phyloP scores from a whole-genome alignment of 2,329 filamentous ascomycete genomes.

The Fusarium transvaalense region DNA sequence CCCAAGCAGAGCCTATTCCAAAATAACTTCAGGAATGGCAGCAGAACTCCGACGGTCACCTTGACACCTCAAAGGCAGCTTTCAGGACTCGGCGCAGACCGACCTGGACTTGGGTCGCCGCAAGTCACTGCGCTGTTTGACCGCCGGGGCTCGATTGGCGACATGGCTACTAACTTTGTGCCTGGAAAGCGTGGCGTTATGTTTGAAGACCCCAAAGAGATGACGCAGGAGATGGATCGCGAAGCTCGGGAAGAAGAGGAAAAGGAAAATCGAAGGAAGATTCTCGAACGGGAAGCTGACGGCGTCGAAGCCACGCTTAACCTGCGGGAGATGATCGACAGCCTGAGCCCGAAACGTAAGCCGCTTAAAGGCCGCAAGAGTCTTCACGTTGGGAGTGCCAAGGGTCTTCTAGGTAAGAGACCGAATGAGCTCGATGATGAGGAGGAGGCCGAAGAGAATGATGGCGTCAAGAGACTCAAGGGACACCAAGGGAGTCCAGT shows the following conservation, averaged over 20 bases:
- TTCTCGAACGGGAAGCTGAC: constrained; percentile 65
- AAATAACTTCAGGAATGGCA: constrained; percentile 64
- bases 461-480: constrained; percentile 76
- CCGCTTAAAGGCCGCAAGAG: constrained; percentile 77
- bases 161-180: constrained; percentile 73
- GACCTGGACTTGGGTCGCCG: constrained; percentile 79
- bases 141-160: constrained; percentile 77
- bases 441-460: constrained; percentile 69
- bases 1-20: constrained; percentile 63
- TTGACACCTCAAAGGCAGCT: constrained; percentile 68
- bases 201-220: constrained; percentile 73
- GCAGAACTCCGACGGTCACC: constrained; percentile 72
- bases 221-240: constrained; percentile 73
- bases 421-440: constrained; percentile 75
- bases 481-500: constrained; percentile 80
- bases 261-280: constrained; percentile 69
- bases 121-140: constrained; percentile 78
- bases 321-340: constrained; percentile 81
- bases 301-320: constrained; percentile 70
- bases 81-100: constrained; percentile 77
- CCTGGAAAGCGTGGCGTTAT: constrained; percentile 66
- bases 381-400: constrained; percentile 79
- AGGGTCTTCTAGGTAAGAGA: constrained; percentile 79
- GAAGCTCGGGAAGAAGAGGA: constrained; percentile 71
- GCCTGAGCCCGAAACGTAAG: constrained; percentile 81